These are phyloP conservation scores for Nothophaeocryptopus gaeumannii DNA, from an alignment of 2,329 filamentous ascomycete genomes.

Conservation along the genomic window DNA sequence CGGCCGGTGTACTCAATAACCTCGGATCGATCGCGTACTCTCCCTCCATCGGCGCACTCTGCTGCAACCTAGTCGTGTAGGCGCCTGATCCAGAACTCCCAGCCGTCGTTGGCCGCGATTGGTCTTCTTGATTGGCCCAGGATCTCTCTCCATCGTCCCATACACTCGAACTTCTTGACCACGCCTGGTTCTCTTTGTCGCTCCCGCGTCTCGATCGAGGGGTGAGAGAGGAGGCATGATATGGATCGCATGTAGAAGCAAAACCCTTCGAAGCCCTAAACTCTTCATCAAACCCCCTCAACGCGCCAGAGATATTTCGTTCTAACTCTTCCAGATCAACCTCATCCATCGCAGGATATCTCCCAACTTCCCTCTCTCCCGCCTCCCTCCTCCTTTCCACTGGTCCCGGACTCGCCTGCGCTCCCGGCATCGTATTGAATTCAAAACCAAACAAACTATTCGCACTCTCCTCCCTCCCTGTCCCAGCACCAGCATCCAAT, in stretches of 20 bases:
- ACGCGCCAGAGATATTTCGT: constrained; percentile 26
- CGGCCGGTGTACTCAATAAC: constrained; percentile 19
- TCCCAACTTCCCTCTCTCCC: too few relatives aligned
- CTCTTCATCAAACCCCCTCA: constrained; percentile 26
- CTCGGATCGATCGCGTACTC: constrained; percentile 14
- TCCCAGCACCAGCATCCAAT: constrained; percentile 10
- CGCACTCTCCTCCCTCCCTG: neutral
- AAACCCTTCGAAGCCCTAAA: neutral
- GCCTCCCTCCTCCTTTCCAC: too few relatives aligned
- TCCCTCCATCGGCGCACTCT: neutral
- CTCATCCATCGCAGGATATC: constrained; percentile 20
- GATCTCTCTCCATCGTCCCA: constrained; percentile 37
- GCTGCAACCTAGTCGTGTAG: constrained; percentile 2
- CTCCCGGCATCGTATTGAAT: constrained; percentile 13
- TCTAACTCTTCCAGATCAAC: constrained; percentile 25
- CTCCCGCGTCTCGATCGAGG: neutral
- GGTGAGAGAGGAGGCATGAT: neutral
- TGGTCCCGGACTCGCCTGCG: too few relatives aligned
- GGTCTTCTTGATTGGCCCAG: constrained; percentile 20
- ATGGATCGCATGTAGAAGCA: neutral
- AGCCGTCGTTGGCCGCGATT: neutral
- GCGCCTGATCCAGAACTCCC: neutral
- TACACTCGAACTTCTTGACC: constrained; percentile 35
- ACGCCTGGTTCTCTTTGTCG: constrained; percentile 10
- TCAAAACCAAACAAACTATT: constrained; percentile 29